Conservation (phyloP, 2,329 filamentous ascomycete species). For the Chaetomium olivaceum region DNA sequence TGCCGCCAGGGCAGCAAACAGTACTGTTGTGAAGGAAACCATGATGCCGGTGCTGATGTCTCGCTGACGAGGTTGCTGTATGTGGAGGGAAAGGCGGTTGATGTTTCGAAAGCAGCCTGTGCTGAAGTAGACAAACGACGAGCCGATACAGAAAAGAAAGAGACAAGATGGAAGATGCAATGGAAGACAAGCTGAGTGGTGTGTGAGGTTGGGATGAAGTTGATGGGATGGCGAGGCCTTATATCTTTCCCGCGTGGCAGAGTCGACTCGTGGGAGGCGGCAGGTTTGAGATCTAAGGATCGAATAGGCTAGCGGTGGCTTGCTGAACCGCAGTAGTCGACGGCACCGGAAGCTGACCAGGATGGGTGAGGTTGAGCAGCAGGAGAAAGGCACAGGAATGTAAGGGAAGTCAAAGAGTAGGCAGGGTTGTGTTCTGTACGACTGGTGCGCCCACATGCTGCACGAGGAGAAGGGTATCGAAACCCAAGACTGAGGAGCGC, state of each 20-base stretch:
- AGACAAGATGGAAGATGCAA: slow-evolving; percentile 12
- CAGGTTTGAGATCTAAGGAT: slow-evolving; percentile 15
- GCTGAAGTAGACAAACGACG: neutral
- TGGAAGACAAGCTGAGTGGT: slow-evolving; percentile 17
- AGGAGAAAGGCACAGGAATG: slow-evolving; percentile 21
- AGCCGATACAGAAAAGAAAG: neutral
- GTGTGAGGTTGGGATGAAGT: slow-evolving; percentile 20
- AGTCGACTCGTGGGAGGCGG: slow-evolving; percentile 13
- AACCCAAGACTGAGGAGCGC: slow-evolving; percentile 5
- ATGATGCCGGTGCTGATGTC: slow-evolving; percentile 24
- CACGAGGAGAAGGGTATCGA: slow-evolving; percentile 4
- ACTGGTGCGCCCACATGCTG: slow-evolving; percentile 1
- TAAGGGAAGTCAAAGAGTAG: slow-evolving; percentile 24
- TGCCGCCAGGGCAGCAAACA: slow-evolving; percentile 29
- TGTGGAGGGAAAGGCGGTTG: neutral
- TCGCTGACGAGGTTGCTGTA: neutral
- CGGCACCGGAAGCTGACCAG: slow-evolving; percentile 22
- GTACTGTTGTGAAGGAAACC: slow-evolving; percentile 28
- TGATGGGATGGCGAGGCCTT: slow-evolving; percentile 22
- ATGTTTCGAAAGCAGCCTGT: neutral
- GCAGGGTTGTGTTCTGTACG: slow-evolving; percentile 20
- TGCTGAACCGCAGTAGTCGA: slow-evolving; percentile 14
- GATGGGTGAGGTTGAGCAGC: slow-evolving; percentile 20
- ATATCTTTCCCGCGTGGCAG: slow-evolving; percentile 22
- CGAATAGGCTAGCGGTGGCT: slow-evolving; percentile 19